Evolutionary conservation across 2,329 filamentous ascomycete species (phyloP).

Genomic region (Alternaria burnsii): DNA sequence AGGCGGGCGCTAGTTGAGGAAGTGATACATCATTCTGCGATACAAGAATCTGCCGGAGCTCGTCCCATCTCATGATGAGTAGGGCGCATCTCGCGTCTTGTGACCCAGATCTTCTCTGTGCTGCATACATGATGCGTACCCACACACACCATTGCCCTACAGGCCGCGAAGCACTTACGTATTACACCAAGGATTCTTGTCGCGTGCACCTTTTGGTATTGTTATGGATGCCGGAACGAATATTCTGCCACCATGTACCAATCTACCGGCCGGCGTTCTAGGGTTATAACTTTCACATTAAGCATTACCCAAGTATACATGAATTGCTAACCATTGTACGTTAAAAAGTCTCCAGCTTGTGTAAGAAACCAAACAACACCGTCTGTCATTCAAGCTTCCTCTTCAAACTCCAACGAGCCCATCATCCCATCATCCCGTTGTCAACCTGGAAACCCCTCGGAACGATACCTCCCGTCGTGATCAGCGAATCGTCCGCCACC

Average conservation of each 20-base stretch:
- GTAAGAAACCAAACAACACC: neutral
- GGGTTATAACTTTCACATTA: neutral
- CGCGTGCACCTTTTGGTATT: neutral
- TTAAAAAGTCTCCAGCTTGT: too few species aligned
- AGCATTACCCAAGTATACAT: neutral
- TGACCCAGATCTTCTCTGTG: neutral
- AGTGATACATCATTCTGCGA: conserved; percentile 1
- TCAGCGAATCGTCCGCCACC: neutral
- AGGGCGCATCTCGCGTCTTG: conserved; percentile 4
- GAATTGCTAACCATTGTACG: too few species aligned
- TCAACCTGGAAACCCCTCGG: neutral
- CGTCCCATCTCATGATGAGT: neutral
- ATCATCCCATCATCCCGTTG: neutral
- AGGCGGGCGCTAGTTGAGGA: conserved; percentile 1
- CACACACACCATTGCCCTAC: neutral
- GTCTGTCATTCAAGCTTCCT: neutral
- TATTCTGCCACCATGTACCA: neutral
- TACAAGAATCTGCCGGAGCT: neutral
- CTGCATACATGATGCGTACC: neutral
- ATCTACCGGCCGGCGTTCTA: neutral
- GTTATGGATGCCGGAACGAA: neutral
- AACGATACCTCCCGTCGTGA: conserved; percentile 1
- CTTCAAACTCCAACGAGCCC: neutral
- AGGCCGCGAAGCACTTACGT: conserved; percentile 1
- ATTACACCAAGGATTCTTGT: neutral